A percentile compares a stretch with the other conserved stretches of the same genome.
phyloP scores from a whole-genome alignment of 768 basidiomycete genomes.

The Lentinula boryana region DNA sequence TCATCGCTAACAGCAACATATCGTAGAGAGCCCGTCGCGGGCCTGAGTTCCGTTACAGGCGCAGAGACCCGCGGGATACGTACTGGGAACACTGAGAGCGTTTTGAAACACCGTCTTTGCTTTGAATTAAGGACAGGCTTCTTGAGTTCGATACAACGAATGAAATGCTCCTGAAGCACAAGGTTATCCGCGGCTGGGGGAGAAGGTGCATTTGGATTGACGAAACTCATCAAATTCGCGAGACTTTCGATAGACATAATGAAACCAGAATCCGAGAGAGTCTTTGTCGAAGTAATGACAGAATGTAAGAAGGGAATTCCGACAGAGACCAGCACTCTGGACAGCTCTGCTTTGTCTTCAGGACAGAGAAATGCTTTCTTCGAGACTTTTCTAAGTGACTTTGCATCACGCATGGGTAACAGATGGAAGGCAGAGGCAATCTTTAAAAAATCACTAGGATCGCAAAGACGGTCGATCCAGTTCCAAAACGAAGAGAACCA shows the following conservation, averaged over 20 bases:
- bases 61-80: conserved; percentile 7
- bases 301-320: conserved; percentile 17
- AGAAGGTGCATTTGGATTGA: background rate
- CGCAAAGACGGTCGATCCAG: conserved; percentile 11
- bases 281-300: background rate
- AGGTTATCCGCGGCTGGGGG: background rate
- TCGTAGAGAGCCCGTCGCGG: conserved; percentile 6
- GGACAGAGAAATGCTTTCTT: conserved; percentile 8
- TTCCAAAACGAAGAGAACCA: conserved; percentile 23
- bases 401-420: conserved; percentile 11
- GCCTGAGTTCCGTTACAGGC: background rate
- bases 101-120: background rate
- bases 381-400: conserved; percentile 9
- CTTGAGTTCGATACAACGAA: background rate
- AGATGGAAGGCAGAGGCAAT: conserved; percentile 9
- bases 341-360: conserved; percentile 7
- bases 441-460: conserved; percentile 3
- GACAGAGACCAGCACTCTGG: background rate
- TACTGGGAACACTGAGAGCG: conserved; percentile 14
- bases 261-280: background rate
- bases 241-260: background rate
- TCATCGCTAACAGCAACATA: conserved; percentile 10
- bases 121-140: background rate
- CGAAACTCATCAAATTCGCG: conserved; percentile 5
- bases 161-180: conserved; percentile 12